Evolutionary conservation across 2,329 filamentous ascomycete genomes (phyloP).

Genomic region (Colletotrichum liriopes): DNA sequence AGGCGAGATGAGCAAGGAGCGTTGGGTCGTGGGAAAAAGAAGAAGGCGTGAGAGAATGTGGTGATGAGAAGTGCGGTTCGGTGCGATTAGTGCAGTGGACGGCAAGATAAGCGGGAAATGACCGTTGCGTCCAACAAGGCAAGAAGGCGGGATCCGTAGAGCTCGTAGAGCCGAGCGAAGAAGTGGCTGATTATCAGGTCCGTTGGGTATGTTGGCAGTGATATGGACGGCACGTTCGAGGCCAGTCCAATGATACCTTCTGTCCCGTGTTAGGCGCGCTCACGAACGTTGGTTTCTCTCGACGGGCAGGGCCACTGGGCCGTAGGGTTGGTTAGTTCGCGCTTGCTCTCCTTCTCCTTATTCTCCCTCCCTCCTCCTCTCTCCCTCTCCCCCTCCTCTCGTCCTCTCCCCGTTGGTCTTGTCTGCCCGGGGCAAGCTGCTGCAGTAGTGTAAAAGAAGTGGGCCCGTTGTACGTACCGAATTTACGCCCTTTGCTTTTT

Average conservation of each 20-base stretch:
- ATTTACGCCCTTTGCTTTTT: slow-evolving; percentile 23
- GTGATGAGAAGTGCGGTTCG: slow-evolving; percentile 37
- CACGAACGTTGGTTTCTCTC: slow-evolving; percentile 21
- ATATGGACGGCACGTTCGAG: slow-evolving; percentile 12
- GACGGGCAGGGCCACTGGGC: background rate
- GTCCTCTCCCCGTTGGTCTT: slow-evolving; percentile 14
- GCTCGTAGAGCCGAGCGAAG: background rate
- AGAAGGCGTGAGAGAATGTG: slow-evolving; percentile 34
- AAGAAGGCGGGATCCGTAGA: background rate
- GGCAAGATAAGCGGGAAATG: slow-evolving; percentile 30
- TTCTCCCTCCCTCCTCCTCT: background rate
- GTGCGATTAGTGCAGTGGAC: slow-evolving; percentile 37
- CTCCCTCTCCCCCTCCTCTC: slow-evolving; percentile 9
- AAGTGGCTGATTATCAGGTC: slow-evolving; percentile 25
- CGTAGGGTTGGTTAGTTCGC: background rate
- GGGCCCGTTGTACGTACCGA: slow-evolving; percentile 10
- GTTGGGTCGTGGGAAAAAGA: slow-evolving; percentile 16
- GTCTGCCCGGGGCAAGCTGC: background rate
- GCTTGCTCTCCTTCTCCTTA: slow-evolving; percentile 1
- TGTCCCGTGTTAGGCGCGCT: slow-evolving; percentile 29
- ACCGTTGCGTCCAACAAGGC: slow-evolving; percentile 9
- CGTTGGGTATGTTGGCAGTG: slow-evolving; percentile 24
- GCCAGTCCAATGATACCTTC: slow-evolving; percentile 14
- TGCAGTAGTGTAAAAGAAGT: slow-evolving; percentile 17
- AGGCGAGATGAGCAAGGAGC: slow-evolving; percentile 38